phyloP scores from a whole-genome alignment of 164 flowering plant genomes.

The Macadamia integrifolia region DNA sequence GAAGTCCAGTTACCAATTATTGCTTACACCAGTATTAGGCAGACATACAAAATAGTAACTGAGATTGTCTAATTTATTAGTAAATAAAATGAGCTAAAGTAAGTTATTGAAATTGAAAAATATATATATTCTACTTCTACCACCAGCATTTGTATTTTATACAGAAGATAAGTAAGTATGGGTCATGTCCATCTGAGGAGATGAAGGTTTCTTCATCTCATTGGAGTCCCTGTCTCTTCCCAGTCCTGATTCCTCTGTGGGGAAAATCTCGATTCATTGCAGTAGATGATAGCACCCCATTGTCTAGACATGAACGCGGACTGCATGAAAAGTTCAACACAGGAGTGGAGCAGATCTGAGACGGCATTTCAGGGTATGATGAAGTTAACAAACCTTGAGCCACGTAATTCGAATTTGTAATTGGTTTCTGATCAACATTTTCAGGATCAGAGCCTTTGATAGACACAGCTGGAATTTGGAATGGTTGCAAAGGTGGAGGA shows the following conservation, averaged over 20 bases:
- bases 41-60: no score
- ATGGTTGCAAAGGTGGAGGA: slow-evolving; percentile 55
- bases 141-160: slow-evolving; percentile 11
- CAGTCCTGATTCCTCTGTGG: slow-evolving; percentile 13
- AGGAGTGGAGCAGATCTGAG: slow-evolving; percentile 33
- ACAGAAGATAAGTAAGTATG: slow-evolving; percentile 1
- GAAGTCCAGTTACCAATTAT: no score
- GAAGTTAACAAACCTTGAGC: slow-evolving; percentile 12
- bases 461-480: slow-evolving; percentile 46
- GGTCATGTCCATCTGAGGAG: no score
- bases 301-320: slow-evolving; percentile 19
- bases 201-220: slow-evolving; percentile 13
- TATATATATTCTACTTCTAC: slow-evolving; percentile 26
- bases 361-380: slow-evolving; percentile 15
- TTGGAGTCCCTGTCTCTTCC: slow-evolving; percentile 45
- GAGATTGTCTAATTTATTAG: no score
- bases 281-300: slow-evolving; percentile 12
- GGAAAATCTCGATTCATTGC: slow-evolving; percentile 9
- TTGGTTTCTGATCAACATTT: slow-evolving; percentile 8
- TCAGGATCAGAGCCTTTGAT: slow-evolving; percentile 23
- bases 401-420: background rate
- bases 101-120: background rate
- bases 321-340: slow-evolving; percentile 28
- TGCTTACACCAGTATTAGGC: no score
- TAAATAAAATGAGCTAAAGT: no score